Conservation (phyloP, 495 filamentous ascomycete genomes). For the Podospora australis region DNA sequence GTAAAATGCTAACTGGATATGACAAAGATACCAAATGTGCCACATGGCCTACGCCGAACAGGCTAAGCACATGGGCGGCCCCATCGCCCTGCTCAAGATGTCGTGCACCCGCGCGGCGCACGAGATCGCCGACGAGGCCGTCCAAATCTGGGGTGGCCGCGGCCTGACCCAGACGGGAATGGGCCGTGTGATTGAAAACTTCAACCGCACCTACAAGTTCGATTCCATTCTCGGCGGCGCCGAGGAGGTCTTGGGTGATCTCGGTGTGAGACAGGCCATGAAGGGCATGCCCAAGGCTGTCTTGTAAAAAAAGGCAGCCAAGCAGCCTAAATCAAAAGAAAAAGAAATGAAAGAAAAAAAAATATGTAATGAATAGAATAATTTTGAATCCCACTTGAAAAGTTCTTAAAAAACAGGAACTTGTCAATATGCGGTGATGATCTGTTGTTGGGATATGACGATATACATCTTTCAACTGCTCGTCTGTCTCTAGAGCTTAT, state of each 20-base stretch:
- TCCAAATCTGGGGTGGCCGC: slow-evolving; percentile 82
- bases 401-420: not conserved
- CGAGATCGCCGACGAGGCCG: slow-evolving; percentile 74
- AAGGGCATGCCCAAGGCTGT: slow-evolving; percentile 78
- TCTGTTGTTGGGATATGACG: not conserved
- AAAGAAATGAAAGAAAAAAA: not conserved
- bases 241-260: slow-evolving; percentile 76
- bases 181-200: slow-evolving; percentile 74
- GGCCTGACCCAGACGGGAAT: slow-evolving; percentile 77
- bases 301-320: slow-evolving; percentile 42
- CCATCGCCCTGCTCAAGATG: slow-evolving; percentile 79
- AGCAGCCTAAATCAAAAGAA: too few species aligned
- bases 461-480: too few species aligned
- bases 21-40: slow-evolving; percentile 69
- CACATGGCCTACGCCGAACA: slow-evolving; percentile 77
- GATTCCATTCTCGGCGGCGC: slow-evolving; percentile 81
- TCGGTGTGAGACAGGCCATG: slow-evolving; percentile 77
- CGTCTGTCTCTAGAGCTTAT: too few species aligned
- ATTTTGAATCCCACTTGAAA: not conserved
- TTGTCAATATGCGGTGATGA: not conserved
- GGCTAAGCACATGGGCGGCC: slow-evolving; percentile 66
- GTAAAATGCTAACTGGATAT: not conserved
- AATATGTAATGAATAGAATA: not conserved
- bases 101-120: slow-evolving; percentile 68
- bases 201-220: slow-evolving; percentile 81